phyloP scores from a whole-genome alignment of 306 rosid species.

The Citrullus colocynthis region DNA sequence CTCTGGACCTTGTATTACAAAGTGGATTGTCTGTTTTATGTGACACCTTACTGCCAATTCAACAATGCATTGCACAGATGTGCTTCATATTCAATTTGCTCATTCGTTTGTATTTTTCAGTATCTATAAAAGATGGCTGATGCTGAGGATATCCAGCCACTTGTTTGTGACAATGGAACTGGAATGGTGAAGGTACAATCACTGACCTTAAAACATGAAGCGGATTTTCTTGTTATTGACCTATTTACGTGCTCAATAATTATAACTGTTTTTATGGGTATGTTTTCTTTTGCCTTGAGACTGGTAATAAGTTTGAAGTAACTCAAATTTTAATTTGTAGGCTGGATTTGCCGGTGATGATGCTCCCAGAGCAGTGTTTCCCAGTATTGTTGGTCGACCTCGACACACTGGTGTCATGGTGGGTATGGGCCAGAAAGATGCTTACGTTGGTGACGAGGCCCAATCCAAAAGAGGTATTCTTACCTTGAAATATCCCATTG shows the following conservation, averaged over 20 bases:
- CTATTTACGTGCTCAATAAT: not conserved
- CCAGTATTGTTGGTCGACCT: conserved; percentile 93
- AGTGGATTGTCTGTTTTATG: not conserved
- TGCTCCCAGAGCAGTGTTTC: conserved; percentile 97
- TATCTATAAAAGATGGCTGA: conserved; percentile 65
- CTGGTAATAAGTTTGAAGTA: not conserved
- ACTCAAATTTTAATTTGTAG: conserved; percentile 16
- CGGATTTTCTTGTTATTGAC: not conserved
- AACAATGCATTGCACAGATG: not conserved
- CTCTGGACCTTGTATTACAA: not conserved
- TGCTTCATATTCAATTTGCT: not conserved
- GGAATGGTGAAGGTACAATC: conserved; percentile 92
- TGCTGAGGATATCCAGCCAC: conserved; percentile 92
- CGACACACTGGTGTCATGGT: conserved; percentile 98
- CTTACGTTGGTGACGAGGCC: conserved; percentile 96
- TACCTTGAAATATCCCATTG: conserved; percentile 88
- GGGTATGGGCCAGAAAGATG: conserved; percentile 99
- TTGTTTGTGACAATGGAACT: conserved; percentile 94
- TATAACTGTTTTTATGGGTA: not conserved
- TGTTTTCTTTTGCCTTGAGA: not conserved
- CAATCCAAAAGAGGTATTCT: conserved; percentile 97
- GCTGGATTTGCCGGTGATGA: conserved; percentile 98
- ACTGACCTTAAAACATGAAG: not conserved
- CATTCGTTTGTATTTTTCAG: not conserved
- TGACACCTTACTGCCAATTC: not conserved